Evolutionary conservation across 2,329 filamentous ascomycete species (phyloP).

Genomic region (Xylariomycetidae sp.): DNA sequence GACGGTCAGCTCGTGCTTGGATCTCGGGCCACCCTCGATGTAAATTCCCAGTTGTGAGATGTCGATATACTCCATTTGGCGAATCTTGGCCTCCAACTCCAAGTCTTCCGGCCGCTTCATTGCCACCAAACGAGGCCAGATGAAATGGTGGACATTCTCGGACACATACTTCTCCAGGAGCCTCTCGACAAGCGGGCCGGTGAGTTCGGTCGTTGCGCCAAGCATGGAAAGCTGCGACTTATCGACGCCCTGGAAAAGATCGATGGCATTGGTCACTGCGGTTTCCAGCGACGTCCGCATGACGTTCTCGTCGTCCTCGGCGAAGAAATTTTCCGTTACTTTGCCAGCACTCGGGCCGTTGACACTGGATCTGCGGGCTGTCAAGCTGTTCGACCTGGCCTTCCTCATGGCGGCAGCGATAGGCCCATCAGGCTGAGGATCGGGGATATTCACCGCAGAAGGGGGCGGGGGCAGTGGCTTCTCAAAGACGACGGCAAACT

Average conservation of each 20-base stretch:
- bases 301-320: constrained; percentile 84
- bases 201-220: constrained; percentile 88
- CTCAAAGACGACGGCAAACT: constrained; percentile 81
- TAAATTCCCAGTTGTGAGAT: constrained; percentile 89
- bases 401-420: constrained; percentile 49
- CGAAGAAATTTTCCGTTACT: constrained; percentile 60
- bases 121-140: constrained; percentile 77
- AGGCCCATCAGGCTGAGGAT: constrained; percentile 52
- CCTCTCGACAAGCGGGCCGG: constrained; percentile 83
- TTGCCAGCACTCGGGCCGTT: constrained; percentile 37
- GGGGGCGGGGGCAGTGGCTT: constrained; percentile 75
- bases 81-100: constrained; percentile 82
- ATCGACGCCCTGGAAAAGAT: constrained; percentile 91
- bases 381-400: constrained; percentile 46
- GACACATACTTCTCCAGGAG: constrained; percentile 92
- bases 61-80: constrained; percentile 89
- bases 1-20: constrained; percentile 74
- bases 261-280: constrained; percentile 87
- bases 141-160: constrained; percentile 83
- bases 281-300: constrained; percentile 87
- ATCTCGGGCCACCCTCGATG: constrained; percentile 70
- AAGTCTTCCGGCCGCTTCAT: constrained; percentile 77
- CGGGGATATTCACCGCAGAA: constrained; percentile 52
- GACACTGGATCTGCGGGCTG: constrained; percentile 25
- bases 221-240: constrained; percentile 90